Evolutionary conservation across 257 asterid species (phyloP), one percentile per base, ranked within the genome.

Genomic region (Dorcoceras hygrometricum): DNA sequence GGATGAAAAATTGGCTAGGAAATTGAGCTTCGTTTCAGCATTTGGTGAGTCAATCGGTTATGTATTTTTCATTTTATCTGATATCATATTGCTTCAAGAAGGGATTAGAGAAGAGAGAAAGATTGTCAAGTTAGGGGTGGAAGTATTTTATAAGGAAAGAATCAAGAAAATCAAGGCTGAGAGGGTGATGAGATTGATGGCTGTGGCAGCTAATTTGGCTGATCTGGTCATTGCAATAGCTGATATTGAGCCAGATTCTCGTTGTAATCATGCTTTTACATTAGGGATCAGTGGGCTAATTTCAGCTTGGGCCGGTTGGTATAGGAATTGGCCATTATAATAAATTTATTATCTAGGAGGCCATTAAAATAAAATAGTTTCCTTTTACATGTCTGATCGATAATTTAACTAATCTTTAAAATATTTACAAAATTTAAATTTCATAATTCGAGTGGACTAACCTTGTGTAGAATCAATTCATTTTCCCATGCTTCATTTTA

Each of bases 251-350:
- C 98, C 97, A 2, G 90, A 93, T 70, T 97, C 96, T 2, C 87
- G 90, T 31, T 93, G 97, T 57, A 73, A 76, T 78, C 97, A 93
- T 65, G 80, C 87, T 14, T 82, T 93, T 46, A 90, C 96, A n/a
- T 80, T 90, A 0, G 97, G 97, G 23, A 86, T 90, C 54, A 88
- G 98, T 67, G 98, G 98, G 0, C 65, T 93, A 79, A 93, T 93
- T 57, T 93, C 98, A 48, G 96, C 98, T 27, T 90, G 98, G 98
- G 96, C 98, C 70, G 98, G 98, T 25, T 93, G 97, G 98, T 93
- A 93, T 32, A 76, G 98, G 57, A 93, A 93, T 57, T 93, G 98
- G 98, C 98, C 98, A 0, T 79, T 83, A 0, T 82, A 27, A 78
- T 32, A 29, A 29, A 5, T 29, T 29, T 6, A 29, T 29, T 8